Evolutionary conservation across 1,284 basidiomycete species (phyloP), one percentile per base, ranked within the genome.

Genomic region (Cutaneotrichosporon sp.): DNA sequence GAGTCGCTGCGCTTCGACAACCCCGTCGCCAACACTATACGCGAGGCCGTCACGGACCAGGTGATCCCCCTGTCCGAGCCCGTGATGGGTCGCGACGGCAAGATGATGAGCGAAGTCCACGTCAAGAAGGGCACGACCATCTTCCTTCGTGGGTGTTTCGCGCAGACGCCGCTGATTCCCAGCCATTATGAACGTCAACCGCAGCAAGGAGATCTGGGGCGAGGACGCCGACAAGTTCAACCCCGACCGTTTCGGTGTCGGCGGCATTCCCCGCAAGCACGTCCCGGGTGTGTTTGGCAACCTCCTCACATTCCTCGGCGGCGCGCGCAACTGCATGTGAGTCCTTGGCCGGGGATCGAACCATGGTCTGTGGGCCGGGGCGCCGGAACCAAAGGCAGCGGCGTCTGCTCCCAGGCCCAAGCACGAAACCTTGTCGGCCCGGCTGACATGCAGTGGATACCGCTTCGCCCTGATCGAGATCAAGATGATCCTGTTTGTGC

Each of bases 401-500:
- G 45, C 7, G 46, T 47, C 25, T 47, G 46, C 24, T 27, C 25
- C 14, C 11, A 47, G 46, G 22, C 4, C 46, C 22, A 5, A 24
- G 8, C 0, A 5, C 4, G 24, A 9, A 24, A 24, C 1, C 46
- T 24, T 24, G 22, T 22, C 25, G 14, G 6, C 6, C 11, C 69
- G 87, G 1, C 80, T 85, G 11, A 80, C 81, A 0, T 85, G 87
- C 73, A 88, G 89, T 67, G 87, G 88, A 11, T 89, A 85, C 73
- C 83, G 84, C 67, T 90, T 90, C 69, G 87, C 88, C 9, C 69
- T 90, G 52, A 82, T 83, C 24, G 87, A 90, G 70, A 86, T 84
- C 76, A 87, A 87, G 70, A 84, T 82, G 0, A 77, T 87, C 9
- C 64, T 88, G 9, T 88, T 86, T 69, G 82, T 84, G 0, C 78